Evolutionary conservation across 768 basidiomycete genomes (phyloP).

Genomic region (Leucosporidium creatinivorum): DNA sequence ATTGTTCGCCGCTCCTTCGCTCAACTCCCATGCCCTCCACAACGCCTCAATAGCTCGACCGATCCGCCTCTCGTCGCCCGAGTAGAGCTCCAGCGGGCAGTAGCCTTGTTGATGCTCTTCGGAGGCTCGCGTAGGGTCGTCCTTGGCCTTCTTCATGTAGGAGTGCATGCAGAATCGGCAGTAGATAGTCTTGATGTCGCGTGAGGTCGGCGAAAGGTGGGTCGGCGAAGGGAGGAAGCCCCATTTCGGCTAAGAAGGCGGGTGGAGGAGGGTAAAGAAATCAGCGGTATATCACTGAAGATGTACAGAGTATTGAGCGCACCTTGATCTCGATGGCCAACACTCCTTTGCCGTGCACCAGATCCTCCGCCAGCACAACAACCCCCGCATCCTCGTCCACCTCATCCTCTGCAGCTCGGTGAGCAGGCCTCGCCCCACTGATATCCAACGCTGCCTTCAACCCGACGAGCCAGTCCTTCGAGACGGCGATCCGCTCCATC

Average conservation of each 20-base stretch:
- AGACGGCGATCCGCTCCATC: constrained; percentile 11
- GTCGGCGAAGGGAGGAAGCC: constrained; percentile 67
- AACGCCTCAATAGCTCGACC: constrained; percentile 59
- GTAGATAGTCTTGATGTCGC: constrained; percentile 56
- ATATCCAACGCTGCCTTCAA: constrained; percentile 50
- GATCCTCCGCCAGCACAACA: constrained; percentile 71
- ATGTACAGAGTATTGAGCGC: constrained; percentile 3
- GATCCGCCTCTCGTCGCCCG: constrained; percentile 57
- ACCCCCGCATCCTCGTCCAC: constrained; percentile 55
- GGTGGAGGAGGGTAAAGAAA: too few relatives aligned
- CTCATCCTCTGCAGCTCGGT: constrained; percentile 52
- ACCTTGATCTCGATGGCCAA: constrained; percentile 91
- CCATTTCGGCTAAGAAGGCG: constrained; percentile 80
- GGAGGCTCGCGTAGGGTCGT: background rate
- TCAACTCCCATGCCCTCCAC: constrained; percentile 64
- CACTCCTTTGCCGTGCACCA: constrained; percentile 53
- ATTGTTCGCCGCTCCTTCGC: constrained; percentile 66
- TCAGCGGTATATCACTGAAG: background rate
- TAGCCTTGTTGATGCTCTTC: constrained; percentile 45
- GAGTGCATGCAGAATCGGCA: constrained; percentile 88
- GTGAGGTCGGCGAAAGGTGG: constrained; percentile 57
- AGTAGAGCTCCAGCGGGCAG: constrained; percentile 88
- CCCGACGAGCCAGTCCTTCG: constrained; percentile 54
- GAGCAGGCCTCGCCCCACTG: constrained; percentile 49
- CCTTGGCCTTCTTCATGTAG: constrained; percentile 36